Base-by-base conservation (phyloP, 345 rosid species). In the Salix dunnii region DNA sequence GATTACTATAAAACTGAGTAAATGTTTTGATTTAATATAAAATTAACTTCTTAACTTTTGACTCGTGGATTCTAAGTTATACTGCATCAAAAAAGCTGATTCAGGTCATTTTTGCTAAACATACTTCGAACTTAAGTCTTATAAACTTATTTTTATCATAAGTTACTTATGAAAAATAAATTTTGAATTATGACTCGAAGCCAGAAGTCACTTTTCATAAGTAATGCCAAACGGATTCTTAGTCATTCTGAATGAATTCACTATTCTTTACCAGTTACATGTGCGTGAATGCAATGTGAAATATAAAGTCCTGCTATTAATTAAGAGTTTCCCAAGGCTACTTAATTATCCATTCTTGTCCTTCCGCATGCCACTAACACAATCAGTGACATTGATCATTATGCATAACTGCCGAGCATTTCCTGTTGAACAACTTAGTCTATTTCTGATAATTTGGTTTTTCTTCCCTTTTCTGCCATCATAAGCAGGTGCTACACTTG, bases 401-500 rank as follows among this genome's bases (percentile, higher is more conserved):
- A 42, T 42, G 46, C 46, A 42, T 10, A 40, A n/a, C 30, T 31
- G 63, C 43, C 23, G 27, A 33, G 23, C 5, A 0, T 43, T 7
- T 7, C 25, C 2, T 30, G 72, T 72, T 21, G 31, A 33, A 63
- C 36, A 38, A 51, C 12, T 6, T 43, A 31, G 31, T 23, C 16
- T 38, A 38, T 61, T 35, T 30, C 33, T 18, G 23, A 62, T 53
- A 6, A 46, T 77, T 70, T 36, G 3, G 28, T 21, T 33, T 82
- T 40, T 14, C 30, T 35, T 60, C 74, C 38, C 67, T 48, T 27
- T 48, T 42, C 35, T 73, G 55, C 51, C 27, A 17, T 73, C 5
- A 70, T 83, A 55, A 30, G 76, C 81, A 96, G 98, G 99, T 82
- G 96, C 96, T 77, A 94, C 97, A 16, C 97, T 96, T 9, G 97